Percentiles rank a stretch among this genome's conserved stretches.
phyloP scores from a whole-genome alignment of 305 asterid species.

The Fraxinus albicans region DNA sequence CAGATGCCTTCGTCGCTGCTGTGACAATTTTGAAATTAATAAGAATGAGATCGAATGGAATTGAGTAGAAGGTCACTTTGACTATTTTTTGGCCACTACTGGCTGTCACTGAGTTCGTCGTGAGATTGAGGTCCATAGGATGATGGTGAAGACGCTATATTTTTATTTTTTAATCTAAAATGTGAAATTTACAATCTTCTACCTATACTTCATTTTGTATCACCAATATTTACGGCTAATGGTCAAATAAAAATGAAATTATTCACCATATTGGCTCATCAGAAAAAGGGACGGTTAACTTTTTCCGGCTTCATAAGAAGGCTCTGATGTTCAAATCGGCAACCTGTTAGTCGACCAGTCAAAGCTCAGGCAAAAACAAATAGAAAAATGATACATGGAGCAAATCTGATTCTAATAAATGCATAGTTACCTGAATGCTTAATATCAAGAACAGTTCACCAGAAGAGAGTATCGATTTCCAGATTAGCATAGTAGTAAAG shows the following conservation, averaged over 20 bases:
- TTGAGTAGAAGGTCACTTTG: not conserved
- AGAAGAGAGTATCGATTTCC: not conserved
- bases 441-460: not conserved
- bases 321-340: not conserved
- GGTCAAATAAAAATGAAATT: not conserved
- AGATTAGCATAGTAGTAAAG: not conserved
- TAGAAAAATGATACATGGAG: not conserved
- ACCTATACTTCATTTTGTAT: not conserved
- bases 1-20: not conserved
- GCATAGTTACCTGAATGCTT: not conserved
- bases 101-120: not conserved
- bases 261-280: not conserved
- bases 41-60: not conserved
- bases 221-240: not conserved
- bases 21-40: constrained; percentile 1
- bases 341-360: not conserved
- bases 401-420: not conserved
- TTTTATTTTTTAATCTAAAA: not conserved
- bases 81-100: not conserved
- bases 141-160: not conserved
- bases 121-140: not conserved
- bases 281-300: not conserved
- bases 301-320: not conserved
- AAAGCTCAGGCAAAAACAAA: not conserved
- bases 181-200: not conserved